These are phyloP conservation scores for Cercospora canescens DNA, from an alignment of 2,329 filamentous ascomycete genomes.

Conservation along the genomic window DNA sequence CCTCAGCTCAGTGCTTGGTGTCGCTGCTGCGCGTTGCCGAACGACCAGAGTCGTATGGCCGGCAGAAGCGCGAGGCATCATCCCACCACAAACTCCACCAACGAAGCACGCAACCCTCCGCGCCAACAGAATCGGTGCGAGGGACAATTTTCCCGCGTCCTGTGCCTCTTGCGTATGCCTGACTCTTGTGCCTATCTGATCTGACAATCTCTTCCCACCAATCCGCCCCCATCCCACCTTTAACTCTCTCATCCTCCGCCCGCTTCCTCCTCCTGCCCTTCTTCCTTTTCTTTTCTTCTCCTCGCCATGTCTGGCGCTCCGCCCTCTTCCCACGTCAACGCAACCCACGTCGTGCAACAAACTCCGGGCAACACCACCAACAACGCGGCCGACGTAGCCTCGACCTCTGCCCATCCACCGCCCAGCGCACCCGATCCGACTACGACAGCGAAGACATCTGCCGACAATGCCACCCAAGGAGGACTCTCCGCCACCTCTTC, in stretches of 20 bases:
- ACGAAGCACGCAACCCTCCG: not conserved
- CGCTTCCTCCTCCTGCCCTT: slow-evolving; percentile 2
- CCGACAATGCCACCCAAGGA: slow-evolving; percentile 47
- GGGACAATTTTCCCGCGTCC: slow-evolving; percentile 1
- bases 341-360: slow-evolving; percentile 11
- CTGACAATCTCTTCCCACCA: slow-evolving; percentile 10
- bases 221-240: not conserved
- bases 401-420: slow-evolving; percentile 31
- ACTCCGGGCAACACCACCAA: slow-evolving; percentile 10
- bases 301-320: slow-evolving; percentile 19
- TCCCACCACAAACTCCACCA: not conserved
- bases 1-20: slow-evolving; percentile 4
- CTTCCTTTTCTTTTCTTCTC: slow-evolving; percentile 2
- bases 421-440: slow-evolving; percentile 30
- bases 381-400: slow-evolving; percentile 21
- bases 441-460: slow-evolving; percentile 12
- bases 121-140: not conserved
- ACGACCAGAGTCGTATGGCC: not conserved
- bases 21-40: not conserved
- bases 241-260: slow-evolving; percentile 3
- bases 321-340: slow-evolving; percentile 12
- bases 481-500: slow-evolving; percentile 50
- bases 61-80: not conserved
- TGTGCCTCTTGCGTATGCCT: slow-evolving; percentile 1
- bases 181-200: slow-evolving; percentile 5